A percentile compares a stretch with the other conserved stretches of the same genome.
Evolutionary conservation across 2,329 filamentous ascomycete genomes (phyloP).

Genomic region (Fusarium foetens): DNA sequence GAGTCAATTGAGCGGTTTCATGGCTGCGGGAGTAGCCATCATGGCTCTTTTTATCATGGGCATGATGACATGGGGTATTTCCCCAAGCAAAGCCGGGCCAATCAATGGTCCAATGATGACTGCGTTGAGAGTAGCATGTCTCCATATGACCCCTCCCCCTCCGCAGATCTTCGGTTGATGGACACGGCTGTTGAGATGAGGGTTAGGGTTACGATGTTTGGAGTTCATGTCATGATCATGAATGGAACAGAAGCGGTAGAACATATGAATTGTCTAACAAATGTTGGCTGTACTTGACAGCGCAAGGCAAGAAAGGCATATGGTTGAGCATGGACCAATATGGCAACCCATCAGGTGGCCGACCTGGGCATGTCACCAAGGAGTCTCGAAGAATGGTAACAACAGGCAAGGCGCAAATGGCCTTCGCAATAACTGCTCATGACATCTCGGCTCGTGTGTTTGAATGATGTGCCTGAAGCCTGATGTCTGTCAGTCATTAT

Average conservation of each 20-base stretch:
- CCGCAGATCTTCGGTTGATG: slow-evolving; percentile 42
- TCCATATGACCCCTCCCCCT: slow-evolving; percentile 43
- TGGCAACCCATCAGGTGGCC: neutral
- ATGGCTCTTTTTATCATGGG: slow-evolving; percentile 38
- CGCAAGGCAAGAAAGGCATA: neutral
- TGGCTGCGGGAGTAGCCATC: slow-evolving; percentile 4
- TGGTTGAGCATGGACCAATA: neutral
- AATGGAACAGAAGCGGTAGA: neutral
- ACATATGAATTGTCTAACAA: too few relatives aligned
- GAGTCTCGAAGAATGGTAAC: neutral
- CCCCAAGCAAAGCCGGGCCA: slow-evolving; percentile 15
- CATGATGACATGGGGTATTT: slow-evolving; percentile 32
- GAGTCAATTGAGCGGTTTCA: slow-evolving; percentile 10
- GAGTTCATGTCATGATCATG: neutral
- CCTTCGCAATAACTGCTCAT: neutral
- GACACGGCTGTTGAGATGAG: slow-evolving; percentile 43
- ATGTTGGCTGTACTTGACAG: neutral
- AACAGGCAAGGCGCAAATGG: neutral
- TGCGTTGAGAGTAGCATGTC: slow-evolving; percentile 19
- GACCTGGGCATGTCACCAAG: neutral
- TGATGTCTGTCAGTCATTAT: neutral
- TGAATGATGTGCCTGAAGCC: neutral
- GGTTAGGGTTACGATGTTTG: slow-evolving; percentile 3
- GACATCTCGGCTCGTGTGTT: neutral
- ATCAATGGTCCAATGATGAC: slow-evolving; percentile 36